Evolutionary conservation across 2,329 filamentous ascomycete genomes (phyloP).

Genomic region (Aureobasidium sp.): DNA sequence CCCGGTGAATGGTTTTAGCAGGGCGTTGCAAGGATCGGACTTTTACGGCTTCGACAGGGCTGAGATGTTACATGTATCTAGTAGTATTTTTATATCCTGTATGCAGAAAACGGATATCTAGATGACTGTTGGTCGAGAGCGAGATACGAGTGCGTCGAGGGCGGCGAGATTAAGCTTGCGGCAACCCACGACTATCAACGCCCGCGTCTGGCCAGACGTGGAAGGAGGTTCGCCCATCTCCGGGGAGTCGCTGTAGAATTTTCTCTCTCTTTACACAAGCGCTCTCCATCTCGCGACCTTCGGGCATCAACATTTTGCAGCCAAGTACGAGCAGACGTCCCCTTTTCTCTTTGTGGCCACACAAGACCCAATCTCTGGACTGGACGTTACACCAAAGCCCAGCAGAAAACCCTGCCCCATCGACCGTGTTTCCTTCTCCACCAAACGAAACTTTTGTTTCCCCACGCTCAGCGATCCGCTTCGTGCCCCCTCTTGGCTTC

Average conservation of each 20-base stretch:
- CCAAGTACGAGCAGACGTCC: not conserved
- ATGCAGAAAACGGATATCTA: not conserved
- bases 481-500: not conserved
- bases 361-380: too few species aligned
- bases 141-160: too few species aligned
- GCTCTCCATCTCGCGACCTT: not conserved
- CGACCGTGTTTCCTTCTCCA: not conserved
- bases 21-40: not conserved
- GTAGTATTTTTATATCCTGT: not conserved
- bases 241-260: not conserved
- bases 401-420: not conserved
- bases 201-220: not conserved
- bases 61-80: not conserved
- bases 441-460: not conserved
- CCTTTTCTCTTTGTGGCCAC: not conserved
- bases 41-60: not conserved
- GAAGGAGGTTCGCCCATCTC: not conserved
- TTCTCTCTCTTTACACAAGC: not conserved
- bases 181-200: conserved; percentile 1
- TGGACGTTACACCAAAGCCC: not conserved
- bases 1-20: not conserved
- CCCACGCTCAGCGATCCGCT: conserved; percentile 3
- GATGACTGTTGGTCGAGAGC: not conserved
- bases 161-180: not conserved
- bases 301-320: not conserved